Conservation (phyloP, 495 filamentous ascomycete genomes). For the Neurospora sp. region DNA sequence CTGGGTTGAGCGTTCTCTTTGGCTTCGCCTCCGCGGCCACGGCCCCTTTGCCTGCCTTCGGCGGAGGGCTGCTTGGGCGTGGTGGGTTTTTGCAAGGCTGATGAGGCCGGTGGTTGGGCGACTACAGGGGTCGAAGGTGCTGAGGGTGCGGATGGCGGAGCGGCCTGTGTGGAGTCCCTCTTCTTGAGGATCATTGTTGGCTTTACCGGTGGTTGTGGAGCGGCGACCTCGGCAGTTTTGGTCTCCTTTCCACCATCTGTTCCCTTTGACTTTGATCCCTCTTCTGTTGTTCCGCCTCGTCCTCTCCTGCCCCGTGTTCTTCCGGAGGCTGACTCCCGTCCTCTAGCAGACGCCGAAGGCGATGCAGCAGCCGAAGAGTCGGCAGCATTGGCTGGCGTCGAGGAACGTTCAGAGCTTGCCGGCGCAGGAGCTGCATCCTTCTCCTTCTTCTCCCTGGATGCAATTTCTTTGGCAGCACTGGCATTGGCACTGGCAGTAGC, state of each 20-base stretch:
- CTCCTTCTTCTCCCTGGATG: constrained; percentile 4
- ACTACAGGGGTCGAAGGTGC: constrained; percentile 9
- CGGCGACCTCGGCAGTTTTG: constrained; percentile 5
- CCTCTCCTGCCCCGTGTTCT: constrained; percentile 17
- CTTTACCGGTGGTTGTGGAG: constrained; percentile 11
- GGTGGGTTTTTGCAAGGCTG: constrained; percentile 18
- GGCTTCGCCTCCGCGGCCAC: neutral
- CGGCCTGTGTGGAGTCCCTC: constrained; percentile 20
- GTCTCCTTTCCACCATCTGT: constrained; percentile 12
- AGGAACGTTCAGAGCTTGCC: constrained; percentile 14
- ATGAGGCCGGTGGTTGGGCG: constrained; percentile 5
- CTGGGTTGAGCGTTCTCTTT: constrained; percentile 5
- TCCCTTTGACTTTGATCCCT: constrained; percentile 10
- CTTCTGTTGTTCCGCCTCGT: constrained; percentile 11
- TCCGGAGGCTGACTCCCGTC: constrained; percentile 18
- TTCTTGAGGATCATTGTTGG: constrained; percentile 31
- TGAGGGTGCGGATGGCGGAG: constrained; percentile 15
- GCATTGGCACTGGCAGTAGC: constrained; percentile 1
- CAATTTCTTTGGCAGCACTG: constrained; percentile 24
- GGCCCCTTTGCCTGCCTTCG: constrained; percentile 21
- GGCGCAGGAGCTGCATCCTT: constrained; percentile 14
- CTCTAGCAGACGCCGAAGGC: neutral
- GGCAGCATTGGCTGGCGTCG: constrained; percentile 18
- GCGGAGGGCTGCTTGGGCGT: constrained; percentile 8
- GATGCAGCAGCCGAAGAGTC: constrained; percentile 2